phyloP scores from a whole-genome alignment of 805 yeast species.

The Yarrowia divulgata region DNA sequence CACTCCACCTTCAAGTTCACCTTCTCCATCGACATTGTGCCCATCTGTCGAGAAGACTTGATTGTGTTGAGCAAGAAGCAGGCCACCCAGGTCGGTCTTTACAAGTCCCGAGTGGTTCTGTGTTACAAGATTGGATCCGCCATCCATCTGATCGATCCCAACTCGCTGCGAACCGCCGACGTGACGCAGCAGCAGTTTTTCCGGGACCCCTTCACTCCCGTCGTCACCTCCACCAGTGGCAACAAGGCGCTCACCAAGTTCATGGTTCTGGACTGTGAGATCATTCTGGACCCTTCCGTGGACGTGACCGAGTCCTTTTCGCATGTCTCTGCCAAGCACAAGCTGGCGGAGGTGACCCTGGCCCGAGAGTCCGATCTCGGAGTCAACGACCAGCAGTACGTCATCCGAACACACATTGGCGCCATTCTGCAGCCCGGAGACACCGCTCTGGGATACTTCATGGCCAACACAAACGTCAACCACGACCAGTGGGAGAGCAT shows the following conservation, averaged over 20 bases:
- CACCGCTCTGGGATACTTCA: conserved; percentile 88
- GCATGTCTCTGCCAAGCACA: conserved; percentile 79
- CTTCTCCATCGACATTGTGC: conserved; percentile 91
- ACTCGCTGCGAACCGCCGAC: conserved; percentile 78
- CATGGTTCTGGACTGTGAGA: conserved; percentile 88
- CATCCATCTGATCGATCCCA: conserved; percentile 86
- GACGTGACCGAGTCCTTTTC: conserved; percentile 51
- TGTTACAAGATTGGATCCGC: conserved; percentile 86
- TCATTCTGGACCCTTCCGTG: conserved; percentile 61
- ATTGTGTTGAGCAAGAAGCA: conserved; percentile 88
- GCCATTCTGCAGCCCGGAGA: conserved; percentile 97
- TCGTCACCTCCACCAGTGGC: conserved; percentile 59
- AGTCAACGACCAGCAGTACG: conserved; percentile 78
- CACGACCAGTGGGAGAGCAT: conserved; percentile 81
- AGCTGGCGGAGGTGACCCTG: conserved; percentile 86
- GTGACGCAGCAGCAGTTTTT: conserved; percentile 74
- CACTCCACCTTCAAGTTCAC: conserved; percentile 87
- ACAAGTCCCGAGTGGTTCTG: conserved; percentile 78
- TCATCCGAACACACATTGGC: conserved; percentile 90
- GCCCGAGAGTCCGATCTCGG: conserved; percentile 93
- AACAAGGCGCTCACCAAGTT: conserved; percentile 82
- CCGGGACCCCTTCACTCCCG: conserved; percentile 79
- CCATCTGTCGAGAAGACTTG: conserved; percentile 95
- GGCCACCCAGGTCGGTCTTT: conserved; percentile 78
- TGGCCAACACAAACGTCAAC: conserved; percentile 86